Evolutionary conservation across 176 grass and related monocot genomes (phyloP).

Genomic region (Pontederia paniculata): DNA sequence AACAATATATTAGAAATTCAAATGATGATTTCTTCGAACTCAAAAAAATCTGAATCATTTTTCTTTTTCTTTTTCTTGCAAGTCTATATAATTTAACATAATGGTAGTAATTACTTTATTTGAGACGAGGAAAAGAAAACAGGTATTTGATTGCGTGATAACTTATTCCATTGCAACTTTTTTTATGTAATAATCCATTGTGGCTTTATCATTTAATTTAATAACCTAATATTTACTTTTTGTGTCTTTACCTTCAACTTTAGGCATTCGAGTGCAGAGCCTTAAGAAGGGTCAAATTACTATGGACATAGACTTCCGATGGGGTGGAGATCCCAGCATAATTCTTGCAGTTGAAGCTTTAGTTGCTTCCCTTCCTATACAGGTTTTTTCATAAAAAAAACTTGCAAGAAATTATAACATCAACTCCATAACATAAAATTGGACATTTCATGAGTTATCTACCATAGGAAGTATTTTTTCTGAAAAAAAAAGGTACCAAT

Average conservation of each 20-base stretch:
- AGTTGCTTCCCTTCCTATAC: conserved; percentile 95
- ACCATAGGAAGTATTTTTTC: no score
- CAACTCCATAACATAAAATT: not conserved
- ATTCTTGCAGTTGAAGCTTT: conserved; percentile 91
- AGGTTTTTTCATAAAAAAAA: conserved; percentile 32
- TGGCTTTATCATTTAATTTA: not conserved
- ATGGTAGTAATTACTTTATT: no score
- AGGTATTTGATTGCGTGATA: no score
- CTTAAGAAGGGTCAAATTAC: conserved; percentile 80
- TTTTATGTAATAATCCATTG: no score
- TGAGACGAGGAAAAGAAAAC: no score
- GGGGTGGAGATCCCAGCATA: conserved; percentile 90
- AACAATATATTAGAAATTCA: no score
- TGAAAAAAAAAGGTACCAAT: no score
- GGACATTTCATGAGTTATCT: not conserved
- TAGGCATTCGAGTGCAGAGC: conserved; percentile 82
- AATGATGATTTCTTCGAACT: no score
- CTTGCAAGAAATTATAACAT: not conserved
- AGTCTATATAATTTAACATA: no score
- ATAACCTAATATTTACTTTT: not conserved
- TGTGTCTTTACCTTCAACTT: not conserved
- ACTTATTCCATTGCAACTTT: no score
- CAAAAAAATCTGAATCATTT: no score
- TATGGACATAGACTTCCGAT: conserved; percentile 85
- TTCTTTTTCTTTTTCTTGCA: no score